A percentile compares a stretch with the other conserved stretches of the same genome.
These are phyloP conservation scores for Annona squamosa DNA, from an alignment of 164 flowering plant genomes.

Conservation along the genomic window DNA sequence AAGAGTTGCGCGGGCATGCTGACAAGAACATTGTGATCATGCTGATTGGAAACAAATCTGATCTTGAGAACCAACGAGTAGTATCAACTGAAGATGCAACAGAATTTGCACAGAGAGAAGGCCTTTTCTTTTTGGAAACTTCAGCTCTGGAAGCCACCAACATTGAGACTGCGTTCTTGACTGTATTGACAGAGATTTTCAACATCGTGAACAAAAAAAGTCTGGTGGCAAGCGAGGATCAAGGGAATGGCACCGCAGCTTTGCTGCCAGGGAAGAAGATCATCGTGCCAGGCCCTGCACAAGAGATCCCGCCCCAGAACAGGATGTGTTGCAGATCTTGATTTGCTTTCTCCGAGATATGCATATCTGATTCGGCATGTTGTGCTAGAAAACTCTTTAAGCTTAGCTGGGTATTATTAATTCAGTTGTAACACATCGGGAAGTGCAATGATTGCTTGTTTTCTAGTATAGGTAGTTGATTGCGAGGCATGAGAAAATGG, in stretches of 20 bases:
- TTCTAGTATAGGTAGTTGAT: neutral
- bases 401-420: neutral
- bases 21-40: slow-evolving; percentile 88
- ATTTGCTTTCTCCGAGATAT: slow-evolving; percentile 1
- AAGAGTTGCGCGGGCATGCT: slow-evolving; percentile 76
- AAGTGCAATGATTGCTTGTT: neutral
- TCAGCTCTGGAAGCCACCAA: slow-evolving; percentile 73
- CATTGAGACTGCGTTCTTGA: slow-evolving; percentile 60
- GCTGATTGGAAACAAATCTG: slow-evolving; percentile 65
- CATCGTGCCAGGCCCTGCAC: slow-evolving; percentile 62
- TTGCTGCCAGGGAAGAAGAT: slow-evolving; percentile 60
- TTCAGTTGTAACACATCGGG: neutral
- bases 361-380: neutral
- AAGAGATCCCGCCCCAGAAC: slow-evolving; percentile 54
- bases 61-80: slow-evolving; percentile 61
- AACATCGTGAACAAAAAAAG: slow-evolving; percentile 66
- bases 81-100: slow-evolving; percentile 78
- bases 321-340: slow-evolving; percentile 45
- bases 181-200: slow-evolving; percentile 71
- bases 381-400: neutral
- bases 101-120: slow-evolving; percentile 78
- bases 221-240: slow-evolving; percentile 48
- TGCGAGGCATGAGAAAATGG: neutral
- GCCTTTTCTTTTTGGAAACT: slow-evolving; percentile 75
- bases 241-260: slow-evolving; percentile 39